A percentile compares a stretch with the other conserved stretches of the same genome.
Evolutionary conservation across 2,329 filamentous ascomycete genomes (phyloP).

Genomic region (Aspergillus neotritici): DNA sequence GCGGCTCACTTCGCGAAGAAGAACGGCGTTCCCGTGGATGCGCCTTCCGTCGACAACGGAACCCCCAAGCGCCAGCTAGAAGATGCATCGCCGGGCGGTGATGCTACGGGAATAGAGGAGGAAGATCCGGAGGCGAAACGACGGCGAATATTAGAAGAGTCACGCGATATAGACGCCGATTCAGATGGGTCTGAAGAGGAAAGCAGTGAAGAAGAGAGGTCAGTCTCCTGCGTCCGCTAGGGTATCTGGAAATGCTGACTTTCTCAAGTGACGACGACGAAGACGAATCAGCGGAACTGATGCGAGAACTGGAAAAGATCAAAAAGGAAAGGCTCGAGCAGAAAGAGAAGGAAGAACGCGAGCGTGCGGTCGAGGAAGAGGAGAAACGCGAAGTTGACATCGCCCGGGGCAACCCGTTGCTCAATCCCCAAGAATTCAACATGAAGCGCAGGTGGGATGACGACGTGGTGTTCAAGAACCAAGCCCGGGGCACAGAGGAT

Average conservation of each 20-base stretch:
- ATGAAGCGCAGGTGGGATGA: conserved; percentile 91
- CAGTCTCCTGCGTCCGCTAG: conserved; percentile 7
- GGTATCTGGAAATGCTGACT: conserved; percentile 20
- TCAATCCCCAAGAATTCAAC: conserved; percentile 83
- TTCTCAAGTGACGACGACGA: conserved; percentile 61
- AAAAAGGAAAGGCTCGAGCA: conserved; percentile 78
- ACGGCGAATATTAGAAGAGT: conserved; percentile 79
- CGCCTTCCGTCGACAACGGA: conserved; percentile 34
- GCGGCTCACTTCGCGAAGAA: conserved; percentile 81
- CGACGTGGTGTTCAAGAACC: conserved; percentile 98
- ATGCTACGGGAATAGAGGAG: conserved; percentile 42
- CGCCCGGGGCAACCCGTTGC: conserved; percentile 82
- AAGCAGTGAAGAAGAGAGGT: conserved; percentile 58
- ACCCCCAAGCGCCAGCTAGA: conserved; percentile 62
- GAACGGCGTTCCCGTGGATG: conserved; percentile 55
- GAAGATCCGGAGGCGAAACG: conserved; percentile 77
- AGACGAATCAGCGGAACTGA: conserved; percentile 80
- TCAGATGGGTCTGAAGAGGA: conserved; percentile 59
- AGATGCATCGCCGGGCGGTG: conserved; percentile 35
- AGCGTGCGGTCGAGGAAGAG: conserved; percentile 72
- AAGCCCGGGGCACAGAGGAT: conserved; percentile 89
- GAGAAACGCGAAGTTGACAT: conserved; percentile 83
- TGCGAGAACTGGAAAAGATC: conserved; percentile 91
- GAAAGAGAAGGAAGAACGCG: conserved; percentile 75
- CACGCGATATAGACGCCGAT: conserved; percentile 79